Evolutionary conservation across 345 rosid genomes (phyloP).

Genomic region (Citrus sp.): DNA sequence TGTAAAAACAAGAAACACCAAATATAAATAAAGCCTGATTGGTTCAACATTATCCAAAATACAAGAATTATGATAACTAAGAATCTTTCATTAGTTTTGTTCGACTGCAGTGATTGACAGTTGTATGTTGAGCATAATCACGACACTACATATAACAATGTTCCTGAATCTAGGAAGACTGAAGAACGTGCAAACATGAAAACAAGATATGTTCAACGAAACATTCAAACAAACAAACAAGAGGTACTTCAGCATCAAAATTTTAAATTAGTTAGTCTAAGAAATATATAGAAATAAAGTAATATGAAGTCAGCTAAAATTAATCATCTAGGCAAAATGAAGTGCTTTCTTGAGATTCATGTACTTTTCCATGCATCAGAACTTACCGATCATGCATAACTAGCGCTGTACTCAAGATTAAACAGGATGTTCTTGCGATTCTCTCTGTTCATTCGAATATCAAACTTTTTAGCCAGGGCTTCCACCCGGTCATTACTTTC

Average conservation of each 20-base stretch:
- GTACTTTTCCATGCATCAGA: not conserved
- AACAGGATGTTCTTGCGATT: conserved; percentile 71
- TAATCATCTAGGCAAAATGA: not conserved
- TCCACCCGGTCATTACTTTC: conserved; percentile 60
- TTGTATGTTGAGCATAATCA: not conserved
- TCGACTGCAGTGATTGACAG: not conserved
- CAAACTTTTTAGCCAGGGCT: conserved; percentile 49
- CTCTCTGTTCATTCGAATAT: conserved; percentile 64
- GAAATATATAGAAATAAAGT: not conserved
- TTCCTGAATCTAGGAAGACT: not conserved
- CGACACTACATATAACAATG: not conserved
- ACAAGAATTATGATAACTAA: not conserved
- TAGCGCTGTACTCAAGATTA: conserved; percentile 59
- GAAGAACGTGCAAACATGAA: not conserved
- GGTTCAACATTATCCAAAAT: not conserved
- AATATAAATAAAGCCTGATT: conserved; percentile 7
- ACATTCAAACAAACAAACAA: not conserved
- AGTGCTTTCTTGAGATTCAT: not conserved
- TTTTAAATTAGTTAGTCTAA: not conserved
- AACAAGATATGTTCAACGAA: not conserved
- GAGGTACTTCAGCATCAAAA: not conserved
- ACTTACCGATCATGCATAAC: conserved; percentile 40
- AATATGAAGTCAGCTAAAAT: not conserved
- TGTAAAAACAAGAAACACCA: conserved; percentile 5
- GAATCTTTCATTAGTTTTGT: not conserved